Percentiles rank a stretch among this genome's conserved stretches.
phyloP scores from a whole-genome alignment of 169 alveolate genomes.

The Plasmodium berghei region DNA sequence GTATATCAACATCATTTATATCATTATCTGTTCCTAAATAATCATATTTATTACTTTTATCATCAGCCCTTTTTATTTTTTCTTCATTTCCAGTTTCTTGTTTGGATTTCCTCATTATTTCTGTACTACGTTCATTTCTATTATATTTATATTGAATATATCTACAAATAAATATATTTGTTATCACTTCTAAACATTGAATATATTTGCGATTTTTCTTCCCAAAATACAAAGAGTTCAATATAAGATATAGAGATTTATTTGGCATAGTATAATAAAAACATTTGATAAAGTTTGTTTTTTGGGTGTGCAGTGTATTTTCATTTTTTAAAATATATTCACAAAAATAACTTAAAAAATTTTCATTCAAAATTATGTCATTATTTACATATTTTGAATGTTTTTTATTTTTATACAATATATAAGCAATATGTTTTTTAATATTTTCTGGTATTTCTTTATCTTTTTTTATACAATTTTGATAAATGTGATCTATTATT shows the following conservation, averaged over 20 bases:
- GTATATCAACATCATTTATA: too few relatives aligned
- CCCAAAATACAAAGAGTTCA: slow-evolving; percentile 25
- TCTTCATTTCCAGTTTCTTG: background rate
- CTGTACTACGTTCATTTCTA: background rate
- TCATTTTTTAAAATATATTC: slow-evolving; percentile 1
- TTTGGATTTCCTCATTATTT: slow-evolving; percentile 8
- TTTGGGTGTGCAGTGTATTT: background rate
- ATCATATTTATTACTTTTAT: background rate
- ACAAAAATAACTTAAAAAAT: slow-evolving; percentile 14
- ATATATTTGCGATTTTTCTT: slow-evolving; percentile 41
- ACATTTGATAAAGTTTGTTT: slow-evolving; percentile 14
- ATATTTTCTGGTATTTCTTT: slow-evolving; percentile 8
- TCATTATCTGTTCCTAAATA: background rate
- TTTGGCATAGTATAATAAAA: slow-evolving; percentile 34
- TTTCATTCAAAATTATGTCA: slow-evolving; percentile 35
- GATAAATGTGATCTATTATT: slow-evolving; percentile 18
- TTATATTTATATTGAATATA: slow-evolving; percentile 40
- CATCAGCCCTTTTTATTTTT: background rate
- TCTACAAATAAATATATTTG: slow-evolving; percentile 55
- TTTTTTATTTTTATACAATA: slow-evolving; percentile 48
- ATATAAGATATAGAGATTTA: slow-evolving; percentile 42
- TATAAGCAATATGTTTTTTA: slow-evolving; percentile 63
- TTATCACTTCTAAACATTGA: slow-evolving; percentile 36
- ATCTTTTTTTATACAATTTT: slow-evolving; percentile 17
- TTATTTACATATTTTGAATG: slow-evolving; percentile 17